These are phyloP conservation scores for Pseudohyphozyma bogoriensis DNA, from an alignment of 768 basidiomycete genomes.

Conservation along the genomic window DNA sequence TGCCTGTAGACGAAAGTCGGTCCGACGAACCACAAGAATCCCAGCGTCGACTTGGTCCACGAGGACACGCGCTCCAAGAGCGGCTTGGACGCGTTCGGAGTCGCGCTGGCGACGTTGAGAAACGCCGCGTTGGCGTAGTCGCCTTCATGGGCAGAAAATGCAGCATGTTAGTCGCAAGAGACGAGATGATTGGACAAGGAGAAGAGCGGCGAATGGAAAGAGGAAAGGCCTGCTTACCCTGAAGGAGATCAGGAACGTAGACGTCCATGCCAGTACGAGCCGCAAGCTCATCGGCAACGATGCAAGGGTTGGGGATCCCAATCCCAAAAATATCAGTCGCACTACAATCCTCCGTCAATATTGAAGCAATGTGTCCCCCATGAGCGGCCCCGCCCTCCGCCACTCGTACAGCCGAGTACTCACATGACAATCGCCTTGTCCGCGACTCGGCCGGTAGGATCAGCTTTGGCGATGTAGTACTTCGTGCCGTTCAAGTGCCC, in stretches of 20 bases:
- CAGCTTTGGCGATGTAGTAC: background rate
- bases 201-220: too few species aligned
- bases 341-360: background rate
- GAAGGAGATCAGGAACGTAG: constrained; percentile 5
- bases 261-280: background rate
- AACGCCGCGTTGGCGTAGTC: constrained; percentile 1
- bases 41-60: background rate
- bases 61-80: background rate
- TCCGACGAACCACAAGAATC: too few species aligned
- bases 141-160: background rate
- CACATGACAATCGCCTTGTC: background rate
- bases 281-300: constrained; percentile 8
- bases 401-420: too few species aligned
- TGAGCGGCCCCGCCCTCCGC: too few species aligned
- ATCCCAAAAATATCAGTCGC: constrained; percentile 6
- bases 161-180: background rate
- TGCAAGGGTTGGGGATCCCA: constrained; percentile 1
- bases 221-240: background rate
- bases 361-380: background rate
- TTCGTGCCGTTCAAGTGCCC: background rate
- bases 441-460: too few species aligned
- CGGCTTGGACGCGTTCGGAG: background rate
- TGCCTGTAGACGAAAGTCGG: too few species aligned
- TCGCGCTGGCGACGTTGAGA: background rate
- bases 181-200: too few species aligned